Base-by-base conservation (phyloP, 495 filamentous ascomycete genomes). In the Darksidea phi region DNA sequence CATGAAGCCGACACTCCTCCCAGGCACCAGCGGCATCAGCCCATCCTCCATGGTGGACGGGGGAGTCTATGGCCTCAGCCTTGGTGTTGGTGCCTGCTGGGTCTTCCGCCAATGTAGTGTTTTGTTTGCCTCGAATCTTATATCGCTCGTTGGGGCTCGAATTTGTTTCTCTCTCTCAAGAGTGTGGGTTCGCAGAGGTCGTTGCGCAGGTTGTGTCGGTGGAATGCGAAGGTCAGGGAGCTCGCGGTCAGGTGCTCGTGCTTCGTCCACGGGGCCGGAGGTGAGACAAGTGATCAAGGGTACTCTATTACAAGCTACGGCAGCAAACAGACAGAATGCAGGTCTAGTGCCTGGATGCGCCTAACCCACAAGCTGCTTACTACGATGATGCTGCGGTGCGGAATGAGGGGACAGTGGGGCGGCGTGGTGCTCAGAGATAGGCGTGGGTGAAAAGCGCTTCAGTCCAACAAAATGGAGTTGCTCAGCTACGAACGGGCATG, bases 1-100 rank as follows among this genome's bases (percentile, higher is more conserved):
- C 50, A 96, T 80, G 66, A 90, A 90, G 18, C 91, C 90, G 36
- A 97, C 73, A 26, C 83, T 87, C 63, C 86, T 84, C 38, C 87
- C 86, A 6, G 91, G 91, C 68, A 86, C 77, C 21, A 96, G 83
- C 73, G 87, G 85, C 80, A 84, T 83, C 56, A 63, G 51, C n/a
- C 23, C 49, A 21, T 64, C 57, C 38, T 64, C 61, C 47, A 54
- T 51, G 28, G 28, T 10, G 4, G 28, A 32, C 28, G 28, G 28
- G 28, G 28, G 4, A 32, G 28, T 10, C 28, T 32, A 32, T 32
- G 28, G 28, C 28, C 28, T 32, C 28, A 47, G n/a, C 43, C 24
- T 7, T 0, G 43, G 11, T 15, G n/a, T 18, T 24, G 43, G 43
- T 47, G 43, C 43, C 43, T 47, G 28, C 28, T 32, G 28, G 28